phyloP scores from a whole-genome alignment of 2,329 filamentous ascomycete species.

The Chaetothyriales sp. region DNA sequence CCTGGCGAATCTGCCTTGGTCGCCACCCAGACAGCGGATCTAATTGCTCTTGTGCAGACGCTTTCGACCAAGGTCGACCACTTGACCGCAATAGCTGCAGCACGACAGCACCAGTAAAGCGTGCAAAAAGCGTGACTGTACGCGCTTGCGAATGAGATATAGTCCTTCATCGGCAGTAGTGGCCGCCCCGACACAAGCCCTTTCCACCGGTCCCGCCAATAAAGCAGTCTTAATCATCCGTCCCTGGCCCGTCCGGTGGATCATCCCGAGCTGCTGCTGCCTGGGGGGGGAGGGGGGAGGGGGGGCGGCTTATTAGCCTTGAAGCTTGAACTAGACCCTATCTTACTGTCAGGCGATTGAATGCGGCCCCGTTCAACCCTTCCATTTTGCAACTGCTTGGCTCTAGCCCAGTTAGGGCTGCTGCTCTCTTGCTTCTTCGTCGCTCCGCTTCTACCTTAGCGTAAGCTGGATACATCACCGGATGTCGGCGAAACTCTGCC shows the following conservation, averaged over 20 bases:
- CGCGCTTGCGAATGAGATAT: not conserved
- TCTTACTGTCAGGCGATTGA: not conserved
- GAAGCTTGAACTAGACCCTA: not conserved
- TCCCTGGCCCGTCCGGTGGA: not conserved
- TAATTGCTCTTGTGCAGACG: constrained; percentile 15
- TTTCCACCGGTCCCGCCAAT: not conserved
- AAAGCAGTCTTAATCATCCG: not conserved
- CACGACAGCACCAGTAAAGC: constrained; percentile 13
- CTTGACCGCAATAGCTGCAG: constrained; percentile 17
- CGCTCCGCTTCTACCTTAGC: not conserved
- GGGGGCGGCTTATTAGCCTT: not conserved
- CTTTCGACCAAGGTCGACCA: constrained; percentile 16
- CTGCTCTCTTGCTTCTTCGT: not conserved
- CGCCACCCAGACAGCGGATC: constrained; percentile 10
- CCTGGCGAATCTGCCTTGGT: constrained; percentile 11
- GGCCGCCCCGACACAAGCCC: not conserved
- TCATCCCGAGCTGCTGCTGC: not conserved
- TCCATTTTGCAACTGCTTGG: not conserved
- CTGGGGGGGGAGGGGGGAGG: too few relatives aligned
- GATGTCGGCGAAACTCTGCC: not conserved
- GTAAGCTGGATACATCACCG: not conserved
- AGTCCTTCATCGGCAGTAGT: not conserved
- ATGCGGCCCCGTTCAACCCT: not conserved
- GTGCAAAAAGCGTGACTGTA: not conserved
- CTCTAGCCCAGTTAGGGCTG: not conserved